phyloP scores from a whole-genome alignment of 2,329 filamentous ascomycete genomes.

The Aspergillus oerlinghausenensis region DNA sequence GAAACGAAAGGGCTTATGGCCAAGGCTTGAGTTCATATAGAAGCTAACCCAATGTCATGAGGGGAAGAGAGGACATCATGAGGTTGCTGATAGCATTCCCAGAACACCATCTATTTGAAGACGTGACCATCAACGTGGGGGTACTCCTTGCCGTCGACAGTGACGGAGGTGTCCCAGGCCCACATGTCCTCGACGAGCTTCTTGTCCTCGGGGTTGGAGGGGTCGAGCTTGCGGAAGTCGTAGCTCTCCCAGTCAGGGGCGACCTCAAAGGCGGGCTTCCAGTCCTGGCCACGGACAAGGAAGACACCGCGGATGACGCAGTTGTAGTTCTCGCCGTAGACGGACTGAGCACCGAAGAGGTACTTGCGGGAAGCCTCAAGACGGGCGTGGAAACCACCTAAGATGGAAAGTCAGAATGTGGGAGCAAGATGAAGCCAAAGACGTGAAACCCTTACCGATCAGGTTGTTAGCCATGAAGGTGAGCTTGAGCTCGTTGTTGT shows the following conservation, averaged over 20 bases:
- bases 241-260: slow-evolving; percentile 98
- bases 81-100: slow-evolving; percentile 11
- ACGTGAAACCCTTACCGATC: slow-evolving; percentile 56
- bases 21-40: slow-evolving; percentile 6
- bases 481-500: slow-evolving; percentile 95
- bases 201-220: slow-evolving; percentile 74
- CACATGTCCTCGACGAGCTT: slow-evolving; percentile 83
- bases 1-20: not conserved
- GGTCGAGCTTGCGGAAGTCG: slow-evolving; percentile 93
- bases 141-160: slow-evolving; percentile 81
- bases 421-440: not conserved
- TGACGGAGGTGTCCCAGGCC: slow-evolving; percentile 84
- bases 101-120: slow-evolving; percentile 74
- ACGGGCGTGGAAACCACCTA: slow-evolving; percentile 89
- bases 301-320: slow-evolving; percentile 91
- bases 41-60: slow-evolving; percentile 2
- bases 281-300: slow-evolving; percentile 88
- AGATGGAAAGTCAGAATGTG: slow-evolving; percentile 11
- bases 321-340: slow-evolving; percentile 85
- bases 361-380: slow-evolving; percentile 98
- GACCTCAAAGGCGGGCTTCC: slow-evolving; percentile 83
- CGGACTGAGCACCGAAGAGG: slow-evolving; percentile 84
- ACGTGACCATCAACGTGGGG: slow-evolving; percentile 90
- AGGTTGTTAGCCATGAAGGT: slow-evolving; percentile 99
- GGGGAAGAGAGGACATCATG: slow-evolving; percentile 14